Evolutionary conservation across 768 basidiomycete genomes (phyloP), one percentile per base, ranked within the genome.

Genomic region (Panellus pusillus): DNA sequence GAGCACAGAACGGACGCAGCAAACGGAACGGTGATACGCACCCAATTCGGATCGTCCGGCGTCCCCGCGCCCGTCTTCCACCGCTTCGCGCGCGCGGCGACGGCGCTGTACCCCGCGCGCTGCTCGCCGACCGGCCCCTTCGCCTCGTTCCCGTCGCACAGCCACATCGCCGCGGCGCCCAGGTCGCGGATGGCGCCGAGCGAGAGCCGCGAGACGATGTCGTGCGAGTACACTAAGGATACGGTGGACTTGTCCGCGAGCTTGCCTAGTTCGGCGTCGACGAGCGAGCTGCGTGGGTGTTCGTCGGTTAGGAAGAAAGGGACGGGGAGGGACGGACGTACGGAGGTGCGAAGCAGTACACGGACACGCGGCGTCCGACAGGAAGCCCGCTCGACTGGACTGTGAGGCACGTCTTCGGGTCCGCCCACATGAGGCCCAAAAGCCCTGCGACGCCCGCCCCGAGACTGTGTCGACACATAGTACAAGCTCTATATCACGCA

Each of bases 391-490:
- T 87, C 27, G 84, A 81, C 41, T 76, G 72, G 35, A 80, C 78
- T 0, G 79, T 93, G 38, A 86, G 73, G 58, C 91, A 91, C 2
- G 85, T 92, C 57, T 72, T 77, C 17, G 89, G 88, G 65, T 91
- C 88, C 1, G 90, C 88, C 91, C 91, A 93, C 81, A 89, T 87
- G 71, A 93, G 70, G 40, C 84, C 89, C 38, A 92, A 73, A 24
- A 93, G 72, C 3, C 81, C 79, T 36, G 87, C 89, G 3, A 93
- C 88, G 1, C 89, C 91, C 19, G 90, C 89, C n/a, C 91, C 91
- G 3, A 93, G 79, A 67, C 87, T 89, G 65, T 93, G 91, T 27
- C 91, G n/a, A n/a, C 91, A 60, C 86, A 89, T 37, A 93, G 70
- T 11, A 91, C 80, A 20, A 93, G 72, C 52, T 88, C 85, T 87